Evolutionary conservation across 2,329 filamentous ascomycete genomes (phyloP).

Genomic region (Penicillium italicum): DNA sequence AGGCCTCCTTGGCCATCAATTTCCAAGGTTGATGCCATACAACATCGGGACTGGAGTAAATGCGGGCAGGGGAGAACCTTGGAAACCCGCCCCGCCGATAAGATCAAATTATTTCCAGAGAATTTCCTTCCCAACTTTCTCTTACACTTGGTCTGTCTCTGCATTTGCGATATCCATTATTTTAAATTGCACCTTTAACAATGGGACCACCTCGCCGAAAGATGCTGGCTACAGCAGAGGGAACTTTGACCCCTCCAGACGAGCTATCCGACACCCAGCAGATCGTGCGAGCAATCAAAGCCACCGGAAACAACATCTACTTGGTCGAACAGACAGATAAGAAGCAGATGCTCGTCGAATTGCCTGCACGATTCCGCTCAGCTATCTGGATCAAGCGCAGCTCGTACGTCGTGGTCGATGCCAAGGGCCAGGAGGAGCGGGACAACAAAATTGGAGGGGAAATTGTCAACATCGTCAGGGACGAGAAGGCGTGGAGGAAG

Average conservation of each 20-base stretch:
- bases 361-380: constrained; percentile 80
- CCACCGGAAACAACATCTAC: constrained; percentile 87
- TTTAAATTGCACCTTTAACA: background rate
- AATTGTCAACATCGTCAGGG: constrained; percentile 87
- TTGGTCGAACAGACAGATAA: constrained; percentile 67
- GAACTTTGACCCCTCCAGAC: constrained; percentile 60
- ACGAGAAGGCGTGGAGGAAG: constrained; percentile 91
- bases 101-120: constrained; percentile 13
- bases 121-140: background rate
- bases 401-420: constrained; percentile 81
- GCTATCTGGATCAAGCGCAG: constrained; percentile 91
- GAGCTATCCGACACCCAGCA: constrained; percentile 51
- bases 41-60: background rate
- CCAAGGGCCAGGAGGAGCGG: constrained; percentile 58
- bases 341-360: constrained; percentile 68
- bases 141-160: background rate
- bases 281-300: constrained; percentile 74
- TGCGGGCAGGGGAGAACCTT: constrained; percentile 3
- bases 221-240: constrained; percentile 72
- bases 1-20: too few species aligned
- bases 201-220: constrained; percentile 77
- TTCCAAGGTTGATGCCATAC: background rate
- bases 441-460: constrained; percentile 80
- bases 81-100: constrained; percentile 19
- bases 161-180: background rate